Evolutionary conservation across 257 asterid species (phyloP), one percentile per base, ranked within the genome.

Genomic region (Penstemon newberryi): DNA sequence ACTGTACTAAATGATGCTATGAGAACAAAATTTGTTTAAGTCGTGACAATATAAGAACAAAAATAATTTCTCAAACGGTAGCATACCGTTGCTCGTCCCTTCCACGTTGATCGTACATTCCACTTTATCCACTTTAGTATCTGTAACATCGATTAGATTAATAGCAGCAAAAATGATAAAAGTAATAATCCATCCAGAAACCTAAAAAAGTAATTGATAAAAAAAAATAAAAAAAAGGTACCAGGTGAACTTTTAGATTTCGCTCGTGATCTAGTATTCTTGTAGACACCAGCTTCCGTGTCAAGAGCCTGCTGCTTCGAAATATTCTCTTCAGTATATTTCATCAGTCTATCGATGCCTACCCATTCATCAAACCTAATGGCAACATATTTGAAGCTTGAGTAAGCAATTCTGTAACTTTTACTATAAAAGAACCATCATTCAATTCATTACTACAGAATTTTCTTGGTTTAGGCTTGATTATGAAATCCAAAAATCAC

Each of bases 341-440:
- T 94, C 91, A 94, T 75, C 89, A 94, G 63, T 69, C 97, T 96
- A 67, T 83, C 90, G 64, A 74, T 74, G 66, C 88, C 89, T 70
- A 94, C 97, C 97, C 97, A 94, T 79, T 91, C 99, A 80, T 94
- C 99, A 96, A 96, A 94, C 78, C 99, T 94, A 25, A 80, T 74
- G 80, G 65, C 65, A 79, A 77, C 68, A 73, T 55, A 72, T 75
- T 69, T 12, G 73, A 65, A 57, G 55, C 37, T 70, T 72, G 19
- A 73, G 55, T 70, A 65, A 75, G 84, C 54, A 25, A 65, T 55
- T 80, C 42, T 38, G 55, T 69, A 66, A 42, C 19, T 56, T 72
- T 40, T 44, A 63, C 61, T 15, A 15, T 62, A 58, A 51, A 56
- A 53, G 25, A 60, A 58, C 18, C 71, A 59, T 52, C 63, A 51